phyloP scores from a whole-genome alignment of 495 filamentous ascomycete genomes.

The Pseudevernia furfuracea region DNA sequence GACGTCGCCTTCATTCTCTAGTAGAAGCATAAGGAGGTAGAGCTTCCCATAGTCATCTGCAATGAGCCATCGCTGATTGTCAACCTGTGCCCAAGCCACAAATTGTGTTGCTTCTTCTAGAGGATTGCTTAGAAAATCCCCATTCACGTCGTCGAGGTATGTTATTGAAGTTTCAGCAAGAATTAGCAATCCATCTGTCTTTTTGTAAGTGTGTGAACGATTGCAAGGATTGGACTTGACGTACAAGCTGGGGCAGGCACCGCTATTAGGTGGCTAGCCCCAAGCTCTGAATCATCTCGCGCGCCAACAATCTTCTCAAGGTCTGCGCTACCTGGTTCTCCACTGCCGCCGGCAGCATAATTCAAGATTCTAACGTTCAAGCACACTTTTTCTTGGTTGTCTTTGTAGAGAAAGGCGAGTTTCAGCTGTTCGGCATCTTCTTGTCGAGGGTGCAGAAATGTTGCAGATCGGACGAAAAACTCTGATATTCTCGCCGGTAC shows the following conservation, averaged over 20 bases:
- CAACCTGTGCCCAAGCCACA: constrained; percentile 78
- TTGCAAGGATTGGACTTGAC: constrained; percentile 25
- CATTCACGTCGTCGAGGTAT: constrained; percentile 68
- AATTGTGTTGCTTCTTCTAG: constrained; percentile 72
- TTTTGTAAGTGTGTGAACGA: constrained; percentile 34
- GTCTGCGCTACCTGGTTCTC: constrained; percentile 42
- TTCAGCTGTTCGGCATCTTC: constrained; percentile 52
- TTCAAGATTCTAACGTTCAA: constrained; percentile 53
- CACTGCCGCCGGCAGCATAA: constrained; percentile 41
- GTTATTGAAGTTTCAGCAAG: constrained; percentile 77
- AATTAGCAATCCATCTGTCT: constrained; percentile 59
- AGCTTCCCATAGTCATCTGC: constrained; percentile 84
- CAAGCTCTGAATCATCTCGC: constrained; percentile 58
- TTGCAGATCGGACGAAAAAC: constrained; percentile 73
- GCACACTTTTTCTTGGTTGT: constrained; percentile 53
- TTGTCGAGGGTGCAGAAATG: constrained; percentile 66
- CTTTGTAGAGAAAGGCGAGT: constrained; percentile 77
- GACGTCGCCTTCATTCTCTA: constrained; percentile 56
- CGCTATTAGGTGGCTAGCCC: constrained; percentile 76
- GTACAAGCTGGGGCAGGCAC: constrained; percentile 55
- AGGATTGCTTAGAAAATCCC: constrained; percentile 48
- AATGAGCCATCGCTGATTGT: constrained; percentile 71
- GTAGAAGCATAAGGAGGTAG: constrained; percentile 66
- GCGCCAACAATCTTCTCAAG: constrained; percentile 44
- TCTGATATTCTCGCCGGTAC: constrained; percentile 73